A percentile compares a stretch with the other conserved stretches of the same genome.
These are phyloP conservation scores for Tetrapisispora pingtungensis DNA, from an alignment of 805 yeast genomes.

Conservation along the genomic window DNA sequence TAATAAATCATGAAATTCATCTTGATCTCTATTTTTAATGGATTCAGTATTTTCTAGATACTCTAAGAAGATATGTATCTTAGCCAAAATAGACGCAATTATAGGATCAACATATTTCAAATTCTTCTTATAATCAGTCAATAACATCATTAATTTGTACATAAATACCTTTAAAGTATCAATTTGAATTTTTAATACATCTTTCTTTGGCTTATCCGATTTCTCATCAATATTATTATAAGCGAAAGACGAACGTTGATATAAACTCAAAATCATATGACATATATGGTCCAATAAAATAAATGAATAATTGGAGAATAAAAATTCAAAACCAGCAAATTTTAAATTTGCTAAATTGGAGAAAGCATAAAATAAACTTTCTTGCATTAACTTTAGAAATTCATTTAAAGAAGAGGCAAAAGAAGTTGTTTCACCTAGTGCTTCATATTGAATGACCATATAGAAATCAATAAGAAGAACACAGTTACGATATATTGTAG, in stretches of 20 bases:
- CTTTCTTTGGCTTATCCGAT: not conserved
- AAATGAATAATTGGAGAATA: constrained; percentile 23
- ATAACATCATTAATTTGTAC: constrained; percentile 20
- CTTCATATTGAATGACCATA: constrained; percentile 21
- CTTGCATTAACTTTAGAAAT: constrained; percentile 20
- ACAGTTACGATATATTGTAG: constrained; percentile 22
- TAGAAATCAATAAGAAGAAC: constrained; percentile 17
- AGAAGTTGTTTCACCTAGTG: constrained; percentile 9
- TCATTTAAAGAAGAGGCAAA: constrained; percentile 16
- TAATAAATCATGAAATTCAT: constrained; percentile 13
- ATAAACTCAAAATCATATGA: constrained; percentile 19
- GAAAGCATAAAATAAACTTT: constrained; percentile 23
- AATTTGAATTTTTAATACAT: constrained; percentile 8
- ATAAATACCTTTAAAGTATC: constrained; percentile 12
- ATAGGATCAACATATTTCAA: constrained; percentile 16
- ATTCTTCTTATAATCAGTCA: constrained; percentile 25
- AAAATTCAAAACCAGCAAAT: constrained; percentile 26
- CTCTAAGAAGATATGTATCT: constrained; percentile 13
- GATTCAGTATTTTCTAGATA: constrained; percentile 9
- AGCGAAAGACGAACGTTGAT: constrained; percentile 11
- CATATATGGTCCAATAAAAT: constrained; percentile 14
- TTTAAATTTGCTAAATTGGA: constrained; percentile 25
- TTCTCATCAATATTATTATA: not conserved
- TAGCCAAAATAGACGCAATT: constrained; percentile 10
- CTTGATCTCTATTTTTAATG: not conserved